Base-by-base conservation (phyloP, 768 basidiomycete species). In the Astraeus odoratus region DNA sequence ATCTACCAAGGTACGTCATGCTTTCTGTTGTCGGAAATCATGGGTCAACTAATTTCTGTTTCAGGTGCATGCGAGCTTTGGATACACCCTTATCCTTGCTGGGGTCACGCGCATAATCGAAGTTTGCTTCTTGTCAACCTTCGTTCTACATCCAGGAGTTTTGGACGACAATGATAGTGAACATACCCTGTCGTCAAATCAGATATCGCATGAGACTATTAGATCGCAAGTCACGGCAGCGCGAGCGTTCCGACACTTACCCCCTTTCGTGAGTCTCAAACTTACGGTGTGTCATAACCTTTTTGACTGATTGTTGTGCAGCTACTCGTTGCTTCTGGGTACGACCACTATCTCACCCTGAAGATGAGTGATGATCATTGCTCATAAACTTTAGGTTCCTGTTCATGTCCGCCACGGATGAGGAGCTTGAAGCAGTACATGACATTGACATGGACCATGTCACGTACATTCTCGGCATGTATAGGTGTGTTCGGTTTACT, bases 381-480 rank as follows among this genome's bases (percentile, higher is more conserved):
- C 29, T 49, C 4, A 33, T 46, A 1, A 44, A n/a, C n/a, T 25
- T 1, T 46, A 86, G 88, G 5, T 63, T 92, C 2, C 65, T 91
- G 15, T 96, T 97, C 71, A 90, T 95, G 80, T 86, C 86, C 12
- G 94, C 84, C 0, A 96, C 94, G 0, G 91, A 97, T 59, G 93
- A 97, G 66, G 89, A 95, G 61, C 67, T 95, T 23, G 56, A 73
- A 20, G 86, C 74, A 49, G 77, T 84, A 4, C 73, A 88, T 51
- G 76, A 77, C 10, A 69, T 67, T 16, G 83, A 76, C 34, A 89
- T 95, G 80, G 93, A 95, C 60, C 89, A 92, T 56, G 91, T 93
- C 47, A 92, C 92, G 0, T 95, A 94, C 56, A 72, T 86, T 29
- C 72, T 93, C 15, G 83, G 87, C 58, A 83, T 91, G 73, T 83